Evolutionary conservation across 2,329 filamentous ascomycete species (phyloP).

Genomic region (Paraphaeosphaeria minitans): DNA sequence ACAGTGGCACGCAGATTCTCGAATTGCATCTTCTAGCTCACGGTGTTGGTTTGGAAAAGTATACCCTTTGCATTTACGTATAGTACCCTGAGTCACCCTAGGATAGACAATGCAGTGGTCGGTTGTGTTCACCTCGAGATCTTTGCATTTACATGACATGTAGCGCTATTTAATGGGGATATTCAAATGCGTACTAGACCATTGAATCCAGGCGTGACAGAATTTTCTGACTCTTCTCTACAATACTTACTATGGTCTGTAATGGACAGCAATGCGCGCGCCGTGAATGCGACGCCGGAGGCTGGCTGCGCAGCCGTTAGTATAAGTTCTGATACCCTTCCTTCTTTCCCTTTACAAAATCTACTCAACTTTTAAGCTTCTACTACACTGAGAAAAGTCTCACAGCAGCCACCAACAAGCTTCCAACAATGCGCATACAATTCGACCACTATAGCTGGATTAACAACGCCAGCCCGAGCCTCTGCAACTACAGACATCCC

Average conservation of each 20-base stretch:
- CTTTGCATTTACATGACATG: neutral
- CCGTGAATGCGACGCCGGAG: neutral
- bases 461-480: too few relatives aligned
- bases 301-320: too few relatives aligned
- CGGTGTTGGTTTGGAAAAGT: neutral
- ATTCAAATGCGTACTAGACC: neutral
- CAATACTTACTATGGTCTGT: neutral
- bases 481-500: too few relatives aligned
- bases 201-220: neutral
- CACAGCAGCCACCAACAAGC: neutral
- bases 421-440: too few relatives aligned
- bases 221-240: neutral
- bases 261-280: neutral
- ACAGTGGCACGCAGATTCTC: neutral
- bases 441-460: too few relatives aligned
- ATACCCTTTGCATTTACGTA: neutral
- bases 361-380: neutral
- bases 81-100: neutral
- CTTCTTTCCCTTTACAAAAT: neutral
- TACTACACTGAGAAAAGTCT: neutral
- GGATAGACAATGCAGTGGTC: neutral
- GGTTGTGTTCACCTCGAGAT: neutral
- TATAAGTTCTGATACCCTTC: neutral
- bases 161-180: neutral
- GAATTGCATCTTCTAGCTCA: neutral